Base-by-base conservation (phyloP, 2,329 filamentous ascomycete genomes). In the Rhinocladiella similis region DNA sequence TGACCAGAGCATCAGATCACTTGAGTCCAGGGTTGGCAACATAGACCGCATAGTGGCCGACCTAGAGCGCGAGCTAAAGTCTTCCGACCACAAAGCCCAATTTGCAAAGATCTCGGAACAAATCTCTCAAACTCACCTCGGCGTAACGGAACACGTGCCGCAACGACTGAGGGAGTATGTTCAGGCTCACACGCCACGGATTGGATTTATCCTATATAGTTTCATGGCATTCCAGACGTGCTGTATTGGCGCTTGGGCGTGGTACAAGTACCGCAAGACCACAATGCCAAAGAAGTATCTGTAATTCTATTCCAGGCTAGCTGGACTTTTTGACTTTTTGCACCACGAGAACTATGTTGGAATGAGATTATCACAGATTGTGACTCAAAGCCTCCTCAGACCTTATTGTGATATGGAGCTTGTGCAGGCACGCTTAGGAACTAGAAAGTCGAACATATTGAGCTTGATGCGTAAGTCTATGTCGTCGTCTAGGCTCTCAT, bases 211-310 rank as follows among this genome's bases (percentile, higher is more conserved):
- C 65, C 82, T 96, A 62, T 81, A 87, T 66, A 76, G 91, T 57
- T 81, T 96, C 56, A 77, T 96, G 54, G 85, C 82, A 16, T 84
- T 90, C 61, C 91, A 97, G 74, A 69, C 89, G 47, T 70, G 91
- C 63, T 77, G 95, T 29, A 83, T 84, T 0, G 84, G 74, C 1
- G 82, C 80, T 1, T 96, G 92, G 69, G 72, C 90, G 36, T 70
- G 86, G 57, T 96, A 96, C 75, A 96, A 96, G 82, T 83, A 85
- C 66, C 86, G 88, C 68, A 84, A 87, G 74, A 80, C 83, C 38
- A 85, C 80, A 62, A 84, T 85, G 72, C 90, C 90, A n/a, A 96
- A 96, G 81, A 97, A 97, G 77, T 97, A 91, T 73, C 76, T 96
- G 70, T 96, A 78, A 70, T 33, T 12, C 3, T 9, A 12, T 7